These are phyloP conservation scores for Begonia peltatifolia DNA, from an alignment of 306 rosid genomes.

Conservation along the genomic window DNA sequence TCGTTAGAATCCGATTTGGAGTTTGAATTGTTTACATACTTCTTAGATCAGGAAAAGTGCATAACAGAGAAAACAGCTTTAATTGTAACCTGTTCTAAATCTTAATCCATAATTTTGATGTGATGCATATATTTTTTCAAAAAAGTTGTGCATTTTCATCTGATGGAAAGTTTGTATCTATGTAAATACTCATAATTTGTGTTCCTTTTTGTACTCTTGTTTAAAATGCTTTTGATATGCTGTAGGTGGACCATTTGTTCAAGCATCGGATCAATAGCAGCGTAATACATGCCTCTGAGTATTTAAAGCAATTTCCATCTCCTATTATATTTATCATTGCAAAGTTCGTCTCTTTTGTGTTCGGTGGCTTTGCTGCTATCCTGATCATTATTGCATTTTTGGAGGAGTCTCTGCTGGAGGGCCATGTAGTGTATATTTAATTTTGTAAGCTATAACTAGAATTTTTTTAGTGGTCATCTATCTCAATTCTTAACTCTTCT, in stretches of 20 bases:
- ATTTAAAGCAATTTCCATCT: slow-evolving; percentile 84
- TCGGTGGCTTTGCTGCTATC: slow-evolving; percentile 91
- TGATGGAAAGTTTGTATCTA: not conserved
- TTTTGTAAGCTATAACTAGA: not conserved
- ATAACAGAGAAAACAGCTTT: no score
- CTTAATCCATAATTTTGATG: no score
- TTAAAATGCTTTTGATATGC: slow-evolving; percentile 7
- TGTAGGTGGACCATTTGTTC: slow-evolving; percentile 90
- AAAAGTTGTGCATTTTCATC: no score
- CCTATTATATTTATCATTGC: slow-evolving; percentile 74
- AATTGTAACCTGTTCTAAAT: no score
- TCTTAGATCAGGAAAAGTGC: no score
- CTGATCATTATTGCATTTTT: slow-evolving; percentile 80
- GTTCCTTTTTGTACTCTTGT: slow-evolving; percentile 4
- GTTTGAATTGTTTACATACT: no score
- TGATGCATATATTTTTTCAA: no score
- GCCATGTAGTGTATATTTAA: slow-evolving; percentile 50
- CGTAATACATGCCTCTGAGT: slow-evolving; percentile 63
- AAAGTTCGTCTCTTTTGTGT: slow-evolving; percentile 79
- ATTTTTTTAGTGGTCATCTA: not conserved
- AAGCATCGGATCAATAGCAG: slow-evolving; percentile 82
- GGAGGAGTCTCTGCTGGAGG: slow-evolving; percentile 91
- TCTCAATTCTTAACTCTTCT: not conserved
- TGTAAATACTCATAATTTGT: not conserved
- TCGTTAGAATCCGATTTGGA: no score